These are phyloP conservation scores for Pseudovirgaria hyperparasitica DNA, from an alignment of 2,329 filamentous ascomycete genomes.

Conservation along the genomic window DNA sequence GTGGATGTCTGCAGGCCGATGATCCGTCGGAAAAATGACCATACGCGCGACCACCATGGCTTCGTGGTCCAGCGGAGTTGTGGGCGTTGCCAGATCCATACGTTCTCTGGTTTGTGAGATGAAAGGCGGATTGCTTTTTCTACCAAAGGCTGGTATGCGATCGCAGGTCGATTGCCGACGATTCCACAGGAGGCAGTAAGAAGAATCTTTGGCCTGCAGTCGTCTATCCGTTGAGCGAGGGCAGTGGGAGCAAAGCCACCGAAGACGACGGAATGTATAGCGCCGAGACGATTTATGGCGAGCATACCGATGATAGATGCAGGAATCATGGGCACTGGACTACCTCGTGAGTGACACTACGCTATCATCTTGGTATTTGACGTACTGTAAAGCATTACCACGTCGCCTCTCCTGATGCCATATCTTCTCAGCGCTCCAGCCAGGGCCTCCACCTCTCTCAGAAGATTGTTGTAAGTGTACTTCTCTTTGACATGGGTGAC, in stretches of 20 bases:
- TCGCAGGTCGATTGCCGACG: conserved; percentile 68
- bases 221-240: conserved; percentile 79
- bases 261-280: conserved; percentile 85
- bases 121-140: conserved; percentile 58
- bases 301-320: conserved; percentile 77
- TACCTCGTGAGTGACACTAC: neutral
- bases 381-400: conserved; percentile 80
- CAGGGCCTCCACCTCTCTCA: conserved; percentile 68
- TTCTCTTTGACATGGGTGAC: conserved; percentile 61
- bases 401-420: conserved; percentile 70
- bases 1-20: too few species aligned
- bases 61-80: conserved; percentile 60
- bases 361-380: conserved; percentile 3
- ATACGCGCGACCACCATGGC: conserved; percentile 51
- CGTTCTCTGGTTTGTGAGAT: conserved; percentile 56
- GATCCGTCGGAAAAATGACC: too few species aligned
- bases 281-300: conserved; percentile 67
- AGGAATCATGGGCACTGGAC: conserved; percentile 84
- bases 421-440: conserved; percentile 73
- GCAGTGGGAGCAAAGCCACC: conserved; percentile 77
- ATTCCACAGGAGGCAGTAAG: conserved; percentile 89
- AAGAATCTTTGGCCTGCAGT: conserved; percentile 60
- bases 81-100: conserved; percentile 75
- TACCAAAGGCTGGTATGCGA: conserved; percentile 45
- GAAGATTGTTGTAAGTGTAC: conserved; percentile 62